phyloP scores from a whole-genome alignment of 2,329 filamentous ascomycete species.

The Aspergillus latus region DNA sequence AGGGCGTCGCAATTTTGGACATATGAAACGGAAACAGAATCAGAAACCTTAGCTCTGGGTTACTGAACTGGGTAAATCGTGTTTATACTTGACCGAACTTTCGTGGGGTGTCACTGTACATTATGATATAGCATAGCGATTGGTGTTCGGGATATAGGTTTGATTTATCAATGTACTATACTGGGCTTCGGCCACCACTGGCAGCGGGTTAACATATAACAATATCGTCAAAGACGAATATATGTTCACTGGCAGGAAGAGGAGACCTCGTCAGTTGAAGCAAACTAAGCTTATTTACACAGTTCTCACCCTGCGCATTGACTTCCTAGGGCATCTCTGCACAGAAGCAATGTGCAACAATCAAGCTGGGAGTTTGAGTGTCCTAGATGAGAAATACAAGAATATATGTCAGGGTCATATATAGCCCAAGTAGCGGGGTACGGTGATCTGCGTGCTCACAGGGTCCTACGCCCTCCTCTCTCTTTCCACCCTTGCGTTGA shows the following conservation, averaged over 20 bases:
- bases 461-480: background rate
- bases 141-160: conserved; percentile 13
- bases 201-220: no score
- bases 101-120: background rate
- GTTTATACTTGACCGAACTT: background rate
- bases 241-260: no score
- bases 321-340: no score
- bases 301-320: no score
- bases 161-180: background rate
- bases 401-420: background rate
- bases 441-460: background rate
- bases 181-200: no score
- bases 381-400: no score
- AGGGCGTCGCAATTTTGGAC: conserved; percentile 27
- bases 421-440: background rate
- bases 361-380: no score
- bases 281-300: no score
- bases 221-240: no score
- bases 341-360: no score
- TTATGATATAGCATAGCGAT: conserved; percentile 18
- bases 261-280: no score
- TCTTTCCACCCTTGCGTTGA: background rate
- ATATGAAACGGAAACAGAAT: conserved; percentile 22
- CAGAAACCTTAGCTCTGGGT: background rate
- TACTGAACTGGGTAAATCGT: background rate